phyloP scores from a whole-genome alignment of 768 basidiomycete genomes.

The Panus rudis region DNA sequence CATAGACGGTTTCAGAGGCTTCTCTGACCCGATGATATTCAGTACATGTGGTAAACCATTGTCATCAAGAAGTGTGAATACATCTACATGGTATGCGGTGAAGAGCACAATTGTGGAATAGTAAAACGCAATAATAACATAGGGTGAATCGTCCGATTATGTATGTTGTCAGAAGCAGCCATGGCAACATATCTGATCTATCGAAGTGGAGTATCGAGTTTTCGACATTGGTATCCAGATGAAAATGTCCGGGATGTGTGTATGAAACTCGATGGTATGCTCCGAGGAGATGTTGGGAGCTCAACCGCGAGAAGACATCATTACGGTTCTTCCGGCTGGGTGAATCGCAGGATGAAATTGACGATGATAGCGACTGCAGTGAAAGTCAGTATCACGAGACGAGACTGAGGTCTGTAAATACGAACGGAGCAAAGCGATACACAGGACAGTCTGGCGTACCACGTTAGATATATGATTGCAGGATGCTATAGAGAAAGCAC shows the following conservation, averaged over 20 bases:
- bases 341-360: slow-evolving; percentile 83
- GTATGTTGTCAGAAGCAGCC: too few species aligned
- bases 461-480: slow-evolving; percentile 9
- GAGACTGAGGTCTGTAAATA: slow-evolving; percentile 4
- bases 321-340: slow-evolving; percentile 22
- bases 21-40: not conserved
- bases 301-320: too few species aligned
- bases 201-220: too few species aligned
- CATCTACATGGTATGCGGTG: not conserved
- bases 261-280: too few species aligned
- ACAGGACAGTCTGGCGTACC: slow-evolving; percentile 63
- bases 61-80: not conserved
- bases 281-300: too few species aligned
- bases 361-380: slow-evolving; percentile 68
- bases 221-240: too few species aligned
- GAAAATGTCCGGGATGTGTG: too few species aligned
- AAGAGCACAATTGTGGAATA: too few species aligned
- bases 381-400: slow-evolving; percentile 6
- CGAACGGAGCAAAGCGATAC: slow-evolving; percentile 72
- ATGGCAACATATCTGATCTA: too few species aligned
- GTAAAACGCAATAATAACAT: too few species aligned
- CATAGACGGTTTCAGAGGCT: not conserved
- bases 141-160: too few species aligned
- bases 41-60: too few species aligned
- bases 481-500: slow-evolving; percentile 28